phyloP scores from a whole-genome alignment of 306 rosid genomes.

The Malus asiatica region DNA sequence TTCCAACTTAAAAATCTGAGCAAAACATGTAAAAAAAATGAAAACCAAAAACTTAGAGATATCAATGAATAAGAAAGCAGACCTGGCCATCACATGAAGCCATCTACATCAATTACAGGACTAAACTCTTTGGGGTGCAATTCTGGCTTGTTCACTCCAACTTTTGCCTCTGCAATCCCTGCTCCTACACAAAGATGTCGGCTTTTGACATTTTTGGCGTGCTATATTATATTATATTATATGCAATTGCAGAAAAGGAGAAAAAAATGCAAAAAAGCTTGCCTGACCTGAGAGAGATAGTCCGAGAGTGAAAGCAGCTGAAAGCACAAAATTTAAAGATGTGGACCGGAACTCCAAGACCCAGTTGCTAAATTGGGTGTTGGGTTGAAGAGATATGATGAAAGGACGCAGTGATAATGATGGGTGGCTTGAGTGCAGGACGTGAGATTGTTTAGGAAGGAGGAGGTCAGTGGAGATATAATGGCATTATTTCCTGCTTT shows the following conservation, averaged over 20 bases:
- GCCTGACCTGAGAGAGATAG: slow-evolving; percentile 45
- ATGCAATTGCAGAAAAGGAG: not conserved
- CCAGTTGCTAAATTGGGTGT: slow-evolving; percentile 9
- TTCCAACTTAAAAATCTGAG: not conserved
- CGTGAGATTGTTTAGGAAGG: slow-evolving; percentile 9
- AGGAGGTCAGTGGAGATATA: slow-evolving; percentile 21
- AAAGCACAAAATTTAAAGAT: slow-evolving; percentile 47
- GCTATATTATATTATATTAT: not conserved
- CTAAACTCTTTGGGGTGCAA: slow-evolving; percentile 76
- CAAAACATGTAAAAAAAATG: not conserved
- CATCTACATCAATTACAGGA: slow-evolving; percentile 86
- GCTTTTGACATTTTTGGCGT: not conserved
- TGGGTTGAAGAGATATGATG: slow-evolving; percentile 24
- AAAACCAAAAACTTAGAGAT: too few species aligned
- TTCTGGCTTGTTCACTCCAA: slow-evolving; percentile 86
- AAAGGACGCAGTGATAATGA: slow-evolving; percentile 2
- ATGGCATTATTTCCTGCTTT: slow-evolving; percentile 28
- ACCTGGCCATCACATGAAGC: slow-evolving; percentile 97
- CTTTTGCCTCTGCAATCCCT: slow-evolving; percentile 59
- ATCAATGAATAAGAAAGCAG: not conserved
- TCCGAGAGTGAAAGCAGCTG: slow-evolving; percentile 61
- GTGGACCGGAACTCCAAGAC: slow-evolving; percentile 27
- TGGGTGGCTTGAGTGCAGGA: slow-evolving; percentile 7
- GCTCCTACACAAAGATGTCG: slow-evolving; percentile 25
- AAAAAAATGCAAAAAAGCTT: not conserved